Base-by-base conservation (phyloP, 768 basidiomycete genomes). In the Pulveroboletus sp. region DNA sequence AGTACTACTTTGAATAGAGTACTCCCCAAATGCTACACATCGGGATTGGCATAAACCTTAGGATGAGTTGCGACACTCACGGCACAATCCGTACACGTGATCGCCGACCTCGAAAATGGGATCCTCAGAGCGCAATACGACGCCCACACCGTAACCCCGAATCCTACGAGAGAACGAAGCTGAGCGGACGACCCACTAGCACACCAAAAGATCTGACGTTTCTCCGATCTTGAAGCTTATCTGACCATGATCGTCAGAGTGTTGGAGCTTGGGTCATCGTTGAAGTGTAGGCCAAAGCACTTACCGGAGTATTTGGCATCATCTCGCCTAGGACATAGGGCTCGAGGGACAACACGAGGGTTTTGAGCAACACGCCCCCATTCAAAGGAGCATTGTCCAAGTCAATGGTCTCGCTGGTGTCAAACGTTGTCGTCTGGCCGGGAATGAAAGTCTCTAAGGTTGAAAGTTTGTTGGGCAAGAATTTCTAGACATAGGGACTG, bases 311-410 rank as follows among this genome's bases (percentile, higher is more conserved):
- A 17, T 17, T 19, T 23, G 43, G 23, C 11, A 66, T 58, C 78
- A 81, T 77, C 29, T 60, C 57, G 10, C 66, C 65, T 14, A 72
- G 52, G 50, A 76, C 23, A 52, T 74, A 76, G 0, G 77, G 77
- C 43, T 79, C 79, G 34, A 79, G 58, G 14, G 72, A 73, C 14
- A 80, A 53, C 6, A 68, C 70, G 14, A 83, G 69, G 0, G 71
- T 72, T 61, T 82, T 83, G 54, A 80, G 38, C 8, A 84, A 57
- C 46, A 79, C 57, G 0, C 77, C 76, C 0, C 76, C 75, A 17
- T 77, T 61, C 35, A 80, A 59, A 2, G 72, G 60, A 1, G 71
- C 72, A 24, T 57, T 72, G 16, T 79, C 76, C 17, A 74, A 55
- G 53, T 83, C 81, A 55, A 84, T 81, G 1, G 66, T 73, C 45